Percentiles rank a stretch among this genome's conserved stretches.
These are phyloP conservation scores for Colletotrichum falcatum DNA, from an alignment of 2,329 filamentous ascomycete species.

Conservation along the genomic window DNA sequence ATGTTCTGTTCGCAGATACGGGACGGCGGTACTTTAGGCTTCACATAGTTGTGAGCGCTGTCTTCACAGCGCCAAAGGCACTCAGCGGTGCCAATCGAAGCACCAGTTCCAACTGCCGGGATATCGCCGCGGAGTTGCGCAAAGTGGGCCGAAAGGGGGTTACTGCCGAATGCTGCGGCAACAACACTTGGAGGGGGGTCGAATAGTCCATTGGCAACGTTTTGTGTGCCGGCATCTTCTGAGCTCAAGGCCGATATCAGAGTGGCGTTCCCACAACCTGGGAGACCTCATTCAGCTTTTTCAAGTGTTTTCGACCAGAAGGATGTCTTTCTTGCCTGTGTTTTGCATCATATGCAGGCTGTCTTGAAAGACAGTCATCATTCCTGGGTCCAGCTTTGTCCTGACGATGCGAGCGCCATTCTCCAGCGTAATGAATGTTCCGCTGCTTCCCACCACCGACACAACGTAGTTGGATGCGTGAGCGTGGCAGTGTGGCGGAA, in stretches of 20 bases:
- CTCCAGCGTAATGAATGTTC: conserved; percentile 64
- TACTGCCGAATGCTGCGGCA: conserved; percentile 55
- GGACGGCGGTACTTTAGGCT: neutral
- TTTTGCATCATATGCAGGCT: conserved; percentile 64
- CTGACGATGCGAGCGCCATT: conserved; percentile 59
- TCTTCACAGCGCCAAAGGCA: conserved; percentile 38
- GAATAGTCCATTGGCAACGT: conserved; percentile 59
- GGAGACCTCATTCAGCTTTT: conserved; percentile 2
- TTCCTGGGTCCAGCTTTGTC: conserved; percentile 55
- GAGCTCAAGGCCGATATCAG: conserved; percentile 62
- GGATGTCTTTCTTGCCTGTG: conserved; percentile 53
- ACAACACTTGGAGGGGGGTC: conserved; percentile 55
- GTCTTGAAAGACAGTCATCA: conserved; percentile 62
- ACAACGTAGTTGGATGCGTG: conserved; percentile 63
- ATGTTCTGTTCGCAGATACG: too few relatives aligned
- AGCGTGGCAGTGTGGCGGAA: conserved; percentile 63
- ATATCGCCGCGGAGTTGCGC: conserved; percentile 34
- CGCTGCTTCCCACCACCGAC: conserved; percentile 59
- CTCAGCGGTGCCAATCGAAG: conserved; percentile 37
- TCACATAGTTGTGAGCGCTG: conserved; percentile 12
- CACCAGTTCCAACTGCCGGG: conserved; percentile 42
- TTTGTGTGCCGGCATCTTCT: conserved; percentile 62
- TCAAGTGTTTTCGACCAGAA: too few relatives aligned
- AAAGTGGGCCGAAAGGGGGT: conserved; percentile 44
- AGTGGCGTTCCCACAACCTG: conserved; percentile 61